These are phyloP conservation scores for Microthlaspi erraticum DNA, from an alignment of 345 rosid genomes.

Conservation along the genomic window DNA sequence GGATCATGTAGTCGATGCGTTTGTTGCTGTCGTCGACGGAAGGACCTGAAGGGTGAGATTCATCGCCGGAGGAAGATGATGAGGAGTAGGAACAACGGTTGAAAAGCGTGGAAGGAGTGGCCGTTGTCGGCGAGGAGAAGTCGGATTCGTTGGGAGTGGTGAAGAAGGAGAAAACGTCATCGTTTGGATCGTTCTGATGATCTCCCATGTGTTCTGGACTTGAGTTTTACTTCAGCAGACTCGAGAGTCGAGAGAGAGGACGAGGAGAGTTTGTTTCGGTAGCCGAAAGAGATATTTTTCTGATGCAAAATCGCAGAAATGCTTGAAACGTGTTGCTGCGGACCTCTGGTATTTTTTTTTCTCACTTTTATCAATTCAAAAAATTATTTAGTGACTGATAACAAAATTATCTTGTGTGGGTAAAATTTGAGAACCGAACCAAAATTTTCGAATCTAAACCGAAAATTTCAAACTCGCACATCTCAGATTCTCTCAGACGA, in stretches of 20 bases:
- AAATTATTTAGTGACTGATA: not conserved
- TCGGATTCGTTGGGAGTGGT: conserved; percentile 33
- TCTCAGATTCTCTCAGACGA: no score
- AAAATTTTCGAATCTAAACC: no score
- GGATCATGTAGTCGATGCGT: conserved; percentile 91
- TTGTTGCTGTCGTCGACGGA: conserved; percentile 64
- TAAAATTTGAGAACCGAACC: no score
- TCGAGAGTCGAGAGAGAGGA: conserved; percentile 5
- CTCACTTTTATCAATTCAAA: not conserved
- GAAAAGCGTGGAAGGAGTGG: conserved; percentile 59
- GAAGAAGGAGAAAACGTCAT: conserved; percentile 47
- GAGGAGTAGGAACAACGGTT: conserved; percentile 68
- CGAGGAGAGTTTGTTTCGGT: conserved; percentile 16
- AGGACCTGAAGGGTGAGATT: conserved; percentile 47
- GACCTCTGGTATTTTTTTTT: not conserved
- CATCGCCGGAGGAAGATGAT: conserved; percentile 54
- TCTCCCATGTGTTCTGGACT: conserved; percentile 43
- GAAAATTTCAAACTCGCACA: no score
- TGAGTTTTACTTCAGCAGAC: conserved; percentile 40
- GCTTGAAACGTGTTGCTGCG: conserved; percentile 35
- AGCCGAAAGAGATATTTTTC: conserved; percentile 4
- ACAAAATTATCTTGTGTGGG: no score
- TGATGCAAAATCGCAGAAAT: conserved; percentile 11
- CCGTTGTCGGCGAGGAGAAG: conserved; percentile 34
- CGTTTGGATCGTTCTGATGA: conserved; percentile 29